Evolutionary conservation across 441 rosid species (phyloP), one percentile per base, ranked within the genome.

Genomic region (Croton setiger): DNA sequence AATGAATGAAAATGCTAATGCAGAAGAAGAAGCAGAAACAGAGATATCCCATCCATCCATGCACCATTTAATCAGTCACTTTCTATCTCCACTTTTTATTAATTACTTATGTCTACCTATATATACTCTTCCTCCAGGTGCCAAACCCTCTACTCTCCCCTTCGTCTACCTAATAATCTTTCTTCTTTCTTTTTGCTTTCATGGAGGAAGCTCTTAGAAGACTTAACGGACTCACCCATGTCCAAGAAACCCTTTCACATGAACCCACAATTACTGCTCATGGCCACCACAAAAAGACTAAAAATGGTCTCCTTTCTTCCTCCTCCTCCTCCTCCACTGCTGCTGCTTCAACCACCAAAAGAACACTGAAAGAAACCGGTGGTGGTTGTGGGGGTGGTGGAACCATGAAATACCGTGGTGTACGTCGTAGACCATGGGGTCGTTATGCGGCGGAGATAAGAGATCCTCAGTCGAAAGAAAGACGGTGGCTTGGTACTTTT

Each of bases 371-470:
- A 63, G 86, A 84, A 13, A 75, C 53, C 7, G 61, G 64, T 45
- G 70, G n/a, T n/a, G n/a, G n/a, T n/a, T n/a, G 56, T 20, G 78
- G 48, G 23, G 3, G 75, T 17, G 47, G 73, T 0, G 70, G 79
- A n/a, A 79, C 82, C 59, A 80, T 81, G 67, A 81, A 91, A 81
- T 94, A 91, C 87, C 97, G 98, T 4, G 98, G 98, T 0, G 98
- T 94, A 11, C 87, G 98, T 3, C 80, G 96, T 10, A 81, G 98
- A 63, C 98, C 98, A 0, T 94, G 97, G 98, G 98, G 98, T 3
- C 89, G 97, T 3, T 91, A 86, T n/a, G 98, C 98, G 4, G 98
- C 97, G 0, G 98, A 93, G 85, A 93, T 93, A 75, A 81, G 98
- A 21, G 98, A 93, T 67, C 98, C 98, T 0, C 81, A 76, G 68